Evolutionary conservation across 495 filamentous ascomycete genomes (phyloP).

Genomic region (Glarea lozoyensis): DNA sequence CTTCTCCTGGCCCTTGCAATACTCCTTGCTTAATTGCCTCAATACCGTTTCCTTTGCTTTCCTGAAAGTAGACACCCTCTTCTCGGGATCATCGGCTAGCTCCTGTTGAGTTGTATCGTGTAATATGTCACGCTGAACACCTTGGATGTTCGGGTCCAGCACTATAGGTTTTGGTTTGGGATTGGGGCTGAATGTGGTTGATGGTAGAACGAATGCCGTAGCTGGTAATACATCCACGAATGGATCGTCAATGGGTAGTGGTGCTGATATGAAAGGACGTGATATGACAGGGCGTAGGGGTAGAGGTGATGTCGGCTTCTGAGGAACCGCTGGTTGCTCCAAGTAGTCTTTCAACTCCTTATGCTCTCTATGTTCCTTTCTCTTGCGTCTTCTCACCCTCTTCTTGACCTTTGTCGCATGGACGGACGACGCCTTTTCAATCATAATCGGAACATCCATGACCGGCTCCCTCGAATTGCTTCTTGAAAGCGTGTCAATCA

Average conservation of each 20-base stretch:
- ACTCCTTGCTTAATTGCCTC: constrained; percentile 23
- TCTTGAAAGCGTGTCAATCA: constrained; percentile 8
- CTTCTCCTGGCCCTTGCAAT: constrained; percentile 10
- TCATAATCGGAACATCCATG: constrained; percentile 30
- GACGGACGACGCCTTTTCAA: constrained; percentile 28
- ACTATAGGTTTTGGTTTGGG: too few relatives aligned
- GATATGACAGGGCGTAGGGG: too few relatives aligned
- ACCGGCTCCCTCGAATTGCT: too few relatives aligned
- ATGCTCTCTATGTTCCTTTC: constrained; percentile 28
- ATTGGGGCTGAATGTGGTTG: too few relatives aligned
- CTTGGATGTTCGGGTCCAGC: constrained; percentile 18
- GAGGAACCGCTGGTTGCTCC: too few relatives aligned
- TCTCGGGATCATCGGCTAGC: constrained; percentile 21
- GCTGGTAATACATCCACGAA: constrained; percentile 33
- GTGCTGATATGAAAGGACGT: constrained; percentile 43
- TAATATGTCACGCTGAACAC: constrained; percentile 19
- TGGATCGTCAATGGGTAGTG: constrained; percentile 36
- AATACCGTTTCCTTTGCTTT: constrained; percentile 20
- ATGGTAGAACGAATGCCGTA: constrained; percentile 22
- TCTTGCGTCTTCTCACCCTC: constrained; percentile 32
- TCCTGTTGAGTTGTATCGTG: constrained; percentile 17
- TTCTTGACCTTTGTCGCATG: constrained; percentile 41
- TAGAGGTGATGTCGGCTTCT: constrained; percentile 19
- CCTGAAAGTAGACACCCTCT: constrained; percentile 16
- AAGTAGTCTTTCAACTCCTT: constrained; percentile 14